A percentile compares a stretch with the other conserved stretches of the same genome.
phyloP scores from a whole-genome alignment of 345 rosid species.

The Gossypium australe region DNA sequence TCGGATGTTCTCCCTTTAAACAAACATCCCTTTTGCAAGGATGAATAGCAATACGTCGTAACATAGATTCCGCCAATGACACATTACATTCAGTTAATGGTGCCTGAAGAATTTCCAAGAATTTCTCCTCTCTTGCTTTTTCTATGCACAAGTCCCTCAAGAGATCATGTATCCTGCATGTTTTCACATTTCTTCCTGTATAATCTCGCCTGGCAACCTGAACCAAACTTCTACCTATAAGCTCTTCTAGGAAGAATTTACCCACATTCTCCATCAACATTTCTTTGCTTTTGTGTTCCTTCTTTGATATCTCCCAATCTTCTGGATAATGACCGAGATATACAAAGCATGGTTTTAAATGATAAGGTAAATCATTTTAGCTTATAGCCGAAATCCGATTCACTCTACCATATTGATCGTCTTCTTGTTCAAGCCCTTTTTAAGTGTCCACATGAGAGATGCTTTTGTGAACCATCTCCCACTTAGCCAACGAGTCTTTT shows the following conservation, averaged over 20 bases:
- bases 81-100: not conserved
- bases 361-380: not conserved
- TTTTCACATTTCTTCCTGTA: conserved; percentile 9
- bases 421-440: not conserved
- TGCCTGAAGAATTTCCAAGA: not conserved
- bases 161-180: conserved; percentile 5
- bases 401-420: conserved; percentile 1
- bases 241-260: conserved; percentile 19
- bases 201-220: not conserved
- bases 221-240: conserved; percentile 15
- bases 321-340: too few species aligned
- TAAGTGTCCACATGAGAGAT: not conserved
- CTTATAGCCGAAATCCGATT: not conserved
- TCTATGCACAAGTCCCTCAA: not conserved
- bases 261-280: conserved; percentile 18
- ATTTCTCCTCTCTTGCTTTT: conserved; percentile 4
- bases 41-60: not conserved
- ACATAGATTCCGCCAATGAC: not conserved
- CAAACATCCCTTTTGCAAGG: not conserved
- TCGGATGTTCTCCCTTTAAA: not conserved
- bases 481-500: not conserved
- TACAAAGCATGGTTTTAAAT: too few species aligned
- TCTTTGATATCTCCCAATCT: not conserved
- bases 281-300: not conserved
- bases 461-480: not conserved